These are phyloP conservation scores for Haplosporangium sp. DNA, from an alignment of 371 early-diverging fungal species.

Conservation along the genomic window DNA sequence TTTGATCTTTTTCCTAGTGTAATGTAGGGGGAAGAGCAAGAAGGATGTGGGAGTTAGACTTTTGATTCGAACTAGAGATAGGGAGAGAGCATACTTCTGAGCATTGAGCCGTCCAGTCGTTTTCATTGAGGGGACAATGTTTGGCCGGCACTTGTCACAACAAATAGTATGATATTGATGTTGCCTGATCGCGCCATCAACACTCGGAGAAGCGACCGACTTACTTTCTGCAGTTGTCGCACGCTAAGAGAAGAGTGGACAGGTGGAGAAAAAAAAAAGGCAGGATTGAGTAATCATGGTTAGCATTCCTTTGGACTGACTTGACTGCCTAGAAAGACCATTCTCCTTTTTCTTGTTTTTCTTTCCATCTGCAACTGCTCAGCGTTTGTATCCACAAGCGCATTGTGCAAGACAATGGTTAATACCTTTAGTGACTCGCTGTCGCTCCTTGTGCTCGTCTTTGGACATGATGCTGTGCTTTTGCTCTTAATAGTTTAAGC, in stretches of 20 bases:
- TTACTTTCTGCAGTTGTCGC: constrained; percentile 48
- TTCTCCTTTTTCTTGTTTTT: neutral
- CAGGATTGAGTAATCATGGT: neutral
- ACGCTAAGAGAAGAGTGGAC: constrained; percentile 6
- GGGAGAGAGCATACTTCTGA: too few species aligned
- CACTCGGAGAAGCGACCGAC: neutral
- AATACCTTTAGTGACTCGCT: constrained; percentile 39
- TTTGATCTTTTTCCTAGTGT: constrained; percentile 34
- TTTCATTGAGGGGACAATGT: too few species aligned
- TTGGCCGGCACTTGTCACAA: too few species aligned
- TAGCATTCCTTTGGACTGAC: neutral
- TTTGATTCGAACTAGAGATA: too few species aligned
- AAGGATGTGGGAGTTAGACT: neutral
- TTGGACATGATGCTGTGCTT: constrained; percentile 21
- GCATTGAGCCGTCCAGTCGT: too few species aligned
- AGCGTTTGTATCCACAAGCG: neutral
- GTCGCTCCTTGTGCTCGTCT: constrained; percentile 38
- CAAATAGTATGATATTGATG: too few species aligned
- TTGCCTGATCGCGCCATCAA: too few species aligned
- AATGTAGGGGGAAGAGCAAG: neutral
- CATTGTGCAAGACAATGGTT: neutral
- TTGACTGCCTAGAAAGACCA: neutral
- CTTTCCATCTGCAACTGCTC: too few species aligned
- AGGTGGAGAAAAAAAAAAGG: neutral
- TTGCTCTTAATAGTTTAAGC: neutral